Evolutionary conservation across 169 alveolate genomes (phyloP).

Genomic region (Plasmodium adleri): DNA sequence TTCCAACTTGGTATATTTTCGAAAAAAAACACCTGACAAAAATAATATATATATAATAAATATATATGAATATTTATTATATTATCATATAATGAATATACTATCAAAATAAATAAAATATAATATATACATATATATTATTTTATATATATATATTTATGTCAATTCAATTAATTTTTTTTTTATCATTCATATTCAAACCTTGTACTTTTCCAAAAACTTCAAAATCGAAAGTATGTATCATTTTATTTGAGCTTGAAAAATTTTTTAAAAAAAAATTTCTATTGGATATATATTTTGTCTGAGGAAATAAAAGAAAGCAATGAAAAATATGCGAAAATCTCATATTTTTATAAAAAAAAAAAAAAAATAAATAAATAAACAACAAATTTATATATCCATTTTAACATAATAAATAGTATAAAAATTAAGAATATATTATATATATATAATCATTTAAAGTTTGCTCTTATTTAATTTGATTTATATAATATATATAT

Average conservation of each 20-base stretch:
- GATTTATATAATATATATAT: too few species aligned
- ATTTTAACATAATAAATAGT: too few species aligned
- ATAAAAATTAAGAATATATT: too few species aligned
- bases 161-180: background rate
- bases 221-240: slow-evolving; percentile 69
- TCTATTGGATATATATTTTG: slow-evolving; percentile 20
- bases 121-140: background rate
- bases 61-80: background rate
- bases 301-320: slow-evolving; percentile 40
- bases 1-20: slow-evolving; percentile 82
- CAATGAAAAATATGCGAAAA: background rate
- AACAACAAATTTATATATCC: background rate
- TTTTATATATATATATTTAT: background rate
- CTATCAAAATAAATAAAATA: background rate
- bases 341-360: slow-evolving; percentile 12
- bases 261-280: slow-evolving; percentile 12
- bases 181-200: slow-evolving; percentile 2
- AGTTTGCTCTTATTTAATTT: too few species aligned
- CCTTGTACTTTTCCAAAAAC: slow-evolving; percentile 77
- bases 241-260: slow-evolving; percentile 43
- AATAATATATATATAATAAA: too few species aligned
- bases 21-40: slow-evolving; percentile 82
- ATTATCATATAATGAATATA: too few species aligned
- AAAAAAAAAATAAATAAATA: background rate
- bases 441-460: too few species aligned